A percentile compares a stretch with the other conserved stretches of the same genome.
Evolutionary conservation across 1,284 basidiomycete species (phyloP).

Genomic region (Apiotrichum siamense): DNA sequence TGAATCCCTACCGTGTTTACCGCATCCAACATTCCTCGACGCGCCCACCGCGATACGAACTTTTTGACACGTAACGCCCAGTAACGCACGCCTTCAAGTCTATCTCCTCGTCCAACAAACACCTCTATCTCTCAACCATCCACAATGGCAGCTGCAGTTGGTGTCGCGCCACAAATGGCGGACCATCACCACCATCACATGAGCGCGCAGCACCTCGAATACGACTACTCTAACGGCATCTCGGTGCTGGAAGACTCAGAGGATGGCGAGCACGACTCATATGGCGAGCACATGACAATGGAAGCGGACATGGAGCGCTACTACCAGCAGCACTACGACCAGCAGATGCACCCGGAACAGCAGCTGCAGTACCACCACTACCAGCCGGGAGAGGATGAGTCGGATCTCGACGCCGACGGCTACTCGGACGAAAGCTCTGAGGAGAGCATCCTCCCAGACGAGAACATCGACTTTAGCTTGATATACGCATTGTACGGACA

Average conservation of each 20-base stretch:
- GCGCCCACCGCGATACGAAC: no score
- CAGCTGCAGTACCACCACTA: conserved; percentile 34
- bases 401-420: conserved; percentile 42
- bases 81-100: no score
- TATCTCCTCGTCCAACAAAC: background rate
- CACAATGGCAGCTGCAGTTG: conserved; percentile 13
- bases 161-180: conserved; percentile 3
- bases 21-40: no score
- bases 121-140: background rate
- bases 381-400: conserved; percentile 14
- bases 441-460: conserved; percentile 49
- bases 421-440: conserved; percentile 39
- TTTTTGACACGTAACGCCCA: no score
- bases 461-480: conserved; percentile 52
- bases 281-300: background rate
- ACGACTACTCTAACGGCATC: conserved; percentile 17
- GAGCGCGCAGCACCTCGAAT: conserved; percentile 3
- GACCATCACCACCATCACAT: no score
- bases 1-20: no score
- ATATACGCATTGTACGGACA: conserved; percentile 50
- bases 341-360: conserved; percentile 24
- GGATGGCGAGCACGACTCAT: conserved; percentile 13
- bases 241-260: conserved; percentile 34
- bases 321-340: conserved; percentile 15
- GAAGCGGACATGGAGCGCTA: conserved; percentile 16